phyloP scores from a whole-genome alignment of 768 basidiomycete species.

The Termitomyces sp. region DNA sequence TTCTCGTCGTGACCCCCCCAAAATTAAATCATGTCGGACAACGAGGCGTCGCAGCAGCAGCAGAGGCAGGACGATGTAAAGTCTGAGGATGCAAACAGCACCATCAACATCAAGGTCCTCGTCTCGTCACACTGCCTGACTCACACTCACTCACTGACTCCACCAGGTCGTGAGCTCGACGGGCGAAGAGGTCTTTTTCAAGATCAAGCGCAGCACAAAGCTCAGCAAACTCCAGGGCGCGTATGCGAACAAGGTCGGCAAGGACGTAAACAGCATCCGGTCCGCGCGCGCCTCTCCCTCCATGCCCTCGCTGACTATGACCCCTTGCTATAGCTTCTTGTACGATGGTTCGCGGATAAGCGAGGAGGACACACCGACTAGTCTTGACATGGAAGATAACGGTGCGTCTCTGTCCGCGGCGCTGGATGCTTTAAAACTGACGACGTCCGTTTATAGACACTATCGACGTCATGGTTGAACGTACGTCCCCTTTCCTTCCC shows the following conservation, averaged over 20 bases:
- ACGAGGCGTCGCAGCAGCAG: constrained; percentile 7
- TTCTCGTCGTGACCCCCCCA: too few relatives aligned
- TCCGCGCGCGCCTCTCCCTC: constrained; percentile 28
- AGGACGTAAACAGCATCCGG: constrained; percentile 85
- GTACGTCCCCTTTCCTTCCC: constrained; percentile 41
- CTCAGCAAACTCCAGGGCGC: constrained; percentile 89
- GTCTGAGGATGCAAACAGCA: not conserved
- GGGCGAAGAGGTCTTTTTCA: constrained; percentile 93
- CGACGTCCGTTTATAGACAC: constrained; percentile 59
- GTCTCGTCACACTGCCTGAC: too few relatives aligned
- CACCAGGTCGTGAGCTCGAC: constrained; percentile 63
- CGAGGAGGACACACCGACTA: constrained; percentile 82
- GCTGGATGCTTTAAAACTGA: too few relatives aligned
- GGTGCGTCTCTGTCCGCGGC: constrained; percentile 59
- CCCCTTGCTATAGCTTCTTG: constrained; percentile 65
- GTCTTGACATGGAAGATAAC: constrained; percentile 86
- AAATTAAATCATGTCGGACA: constrained; percentile 5
- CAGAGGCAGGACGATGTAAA: not conserved
- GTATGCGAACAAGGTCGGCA: constrained; percentile 89
- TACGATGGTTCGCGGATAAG: constrained; percentile 85
- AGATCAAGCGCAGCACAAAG: constrained; percentile 92
- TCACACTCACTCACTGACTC: too few relatives aligned
- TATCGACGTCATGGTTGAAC: constrained; percentile 97
- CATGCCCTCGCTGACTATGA: not conserved
- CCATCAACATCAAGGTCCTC: constrained; percentile 4